Percentiles rank a stretch among this genome's conserved stretches.
Evolutionary conservation across 83 land plant species (phyloP).

Genomic region (Picea engelmannii): DNA sequence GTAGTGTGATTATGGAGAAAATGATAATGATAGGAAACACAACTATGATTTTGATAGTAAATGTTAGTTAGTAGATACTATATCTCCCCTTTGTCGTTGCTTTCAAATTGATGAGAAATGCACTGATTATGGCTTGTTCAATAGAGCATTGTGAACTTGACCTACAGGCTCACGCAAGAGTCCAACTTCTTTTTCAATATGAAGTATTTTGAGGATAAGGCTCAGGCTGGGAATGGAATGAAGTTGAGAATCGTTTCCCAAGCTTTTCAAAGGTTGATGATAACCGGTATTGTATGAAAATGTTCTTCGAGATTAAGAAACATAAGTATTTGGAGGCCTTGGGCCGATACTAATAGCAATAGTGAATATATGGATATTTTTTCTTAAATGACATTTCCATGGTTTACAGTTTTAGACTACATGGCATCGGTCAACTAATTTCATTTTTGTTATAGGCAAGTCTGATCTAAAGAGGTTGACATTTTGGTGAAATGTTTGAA

Average conservation of each 20-base stretch:
- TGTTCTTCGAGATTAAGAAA: conserved; percentile 87
- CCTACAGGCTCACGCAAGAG: conserved; percentile 78
- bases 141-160: background rate
- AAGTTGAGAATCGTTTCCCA: conserved; percentile 83
- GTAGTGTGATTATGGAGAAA: no score
- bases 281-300: conserved; percentile 90
- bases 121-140: background rate
- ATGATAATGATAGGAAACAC: no score
- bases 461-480: conserved; percentile 76
- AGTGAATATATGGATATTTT: background rate
- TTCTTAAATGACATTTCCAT: background rate
- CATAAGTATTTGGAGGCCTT: conserved; percentile 93
- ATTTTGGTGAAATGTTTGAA: conserved; percentile 81
- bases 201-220: conserved; percentile 88
- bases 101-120: background rate
- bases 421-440: background rate
- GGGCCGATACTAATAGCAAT: conserved; percentile 61
- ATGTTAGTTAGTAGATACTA: no score
- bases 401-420: background rate
- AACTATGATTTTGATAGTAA: no score
- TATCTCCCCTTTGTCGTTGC: background rate
- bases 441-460: conserved; percentile 47
- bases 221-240: conserved; percentile 82
- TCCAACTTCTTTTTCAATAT: conserved; percentile 87
- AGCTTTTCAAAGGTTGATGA: conserved; percentile 94